Evolutionary conservation across 2,329 filamentous ascomycete genomes (phyloP).

Genomic region (Alternaria ethzedia): DNA sequence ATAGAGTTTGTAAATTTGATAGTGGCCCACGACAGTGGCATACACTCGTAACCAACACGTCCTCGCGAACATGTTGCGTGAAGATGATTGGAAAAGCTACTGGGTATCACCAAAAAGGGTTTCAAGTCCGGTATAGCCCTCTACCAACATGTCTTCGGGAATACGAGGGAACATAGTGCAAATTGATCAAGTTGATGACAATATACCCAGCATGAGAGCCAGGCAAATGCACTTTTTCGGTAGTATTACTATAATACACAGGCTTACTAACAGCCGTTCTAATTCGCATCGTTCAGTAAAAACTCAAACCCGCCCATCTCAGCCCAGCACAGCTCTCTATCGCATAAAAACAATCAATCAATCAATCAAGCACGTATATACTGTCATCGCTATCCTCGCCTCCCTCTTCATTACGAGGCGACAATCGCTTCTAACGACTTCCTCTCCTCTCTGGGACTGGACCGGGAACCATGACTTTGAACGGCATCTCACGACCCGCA

Average conservation of each 20-base stretch:
- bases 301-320: neutral
- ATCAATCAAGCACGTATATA: conserved; percentile 6
- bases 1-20: neutral
- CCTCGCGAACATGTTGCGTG: too few relatives aligned
- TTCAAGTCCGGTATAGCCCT: too few relatives aligned
- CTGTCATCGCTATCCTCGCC: conserved; percentile 4
- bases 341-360: neutral
- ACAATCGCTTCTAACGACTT: conserved; percentile 35
- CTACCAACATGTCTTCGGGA: neutral
- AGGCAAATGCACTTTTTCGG: neutral
- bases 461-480: conserved; percentile 42
- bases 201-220: neutral
- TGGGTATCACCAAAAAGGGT: too few relatives aligned
- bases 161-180: neutral
- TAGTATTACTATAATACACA: conserved; percentile 7
- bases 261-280: neutral
- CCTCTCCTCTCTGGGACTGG: conserved; percentile 33
- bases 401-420: neutral
- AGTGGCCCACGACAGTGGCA: too few relatives aligned
- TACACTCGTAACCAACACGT: too few relatives aligned
- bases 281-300: neutral
- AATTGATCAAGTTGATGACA: neutral
- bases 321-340: neutral
- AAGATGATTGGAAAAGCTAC: too few relatives aligned
- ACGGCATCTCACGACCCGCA: conserved; percentile 30